Evolutionary conservation across 352 stramenopile species (phyloP), one percentile per base, ranked within the genome.

Genomic region (Peronospora farinosa): DNA sequence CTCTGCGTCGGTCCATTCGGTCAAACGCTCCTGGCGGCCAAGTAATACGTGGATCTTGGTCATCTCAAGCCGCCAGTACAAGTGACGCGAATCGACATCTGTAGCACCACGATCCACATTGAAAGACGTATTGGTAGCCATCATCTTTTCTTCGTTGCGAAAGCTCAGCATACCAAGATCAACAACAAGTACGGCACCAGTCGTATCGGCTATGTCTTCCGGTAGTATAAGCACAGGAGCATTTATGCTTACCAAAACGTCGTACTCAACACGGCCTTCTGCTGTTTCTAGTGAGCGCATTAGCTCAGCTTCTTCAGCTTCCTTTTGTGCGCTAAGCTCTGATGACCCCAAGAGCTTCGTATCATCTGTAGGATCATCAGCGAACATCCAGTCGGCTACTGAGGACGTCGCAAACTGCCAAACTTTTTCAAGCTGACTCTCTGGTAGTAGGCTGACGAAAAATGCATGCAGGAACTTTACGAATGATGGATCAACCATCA

Each of bases 331-430:
- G 7, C 12, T 51, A 31, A 21, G 19, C 5, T 54, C 40, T 11
- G 49, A 54, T 10, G 54, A 48, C 37, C 57, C 38, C 17, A 63
- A 39, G 1, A 44, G 9, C n/a, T 62, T 60, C 15, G 27, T 46
- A 13, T 57, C 51, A 38, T 54, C 57, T 10, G 27, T 31, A 15
- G 78, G 32, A 39, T 86, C 66, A 31, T 85, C 72, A 1, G 79
- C 67, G 55, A 89, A 90, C 35, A 92, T 84, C 72, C 78, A 92
- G 15, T 88, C 74, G 5, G 78, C 72, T 7, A 92, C 77, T 19
- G 82, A 91, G 35, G 74, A 88, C 21, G 82, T 92, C 27, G 79
- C 79, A 40, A 88, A 90, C 37, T 65, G 78, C 82, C 82, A 92
- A 7, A 86, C 78, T 31, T 72, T 75, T 23, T 92, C 78, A 9